Evolutionary conservation across 257 asterid species (phyloP).

Genomic region (Solanum corneliomulleri): DNA sequence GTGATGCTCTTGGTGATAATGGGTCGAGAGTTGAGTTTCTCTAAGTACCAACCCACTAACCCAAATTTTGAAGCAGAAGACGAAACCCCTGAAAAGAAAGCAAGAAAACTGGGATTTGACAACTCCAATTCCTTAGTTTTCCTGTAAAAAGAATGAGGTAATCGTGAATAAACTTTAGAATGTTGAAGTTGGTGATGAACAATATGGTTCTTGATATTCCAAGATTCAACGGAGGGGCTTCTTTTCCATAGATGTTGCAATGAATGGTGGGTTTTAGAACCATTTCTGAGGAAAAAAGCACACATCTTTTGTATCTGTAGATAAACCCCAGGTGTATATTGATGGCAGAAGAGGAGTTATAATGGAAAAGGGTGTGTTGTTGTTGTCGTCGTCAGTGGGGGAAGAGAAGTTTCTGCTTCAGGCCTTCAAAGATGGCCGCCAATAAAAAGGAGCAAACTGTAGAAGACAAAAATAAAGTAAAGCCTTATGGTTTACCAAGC

Average conservation of each 20-base stretch:
- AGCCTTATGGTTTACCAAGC: not conserved
- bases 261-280: not conserved
- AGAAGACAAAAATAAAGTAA: not conserved
- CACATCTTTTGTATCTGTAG: not conserved
- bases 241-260: not conserved
- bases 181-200: conserved; percentile 17
- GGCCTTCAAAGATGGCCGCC: not conserved
- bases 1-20: conserved; percentile 69
- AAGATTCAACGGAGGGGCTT: not conserved
- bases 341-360: not conserved
- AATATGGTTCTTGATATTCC: conserved; percentile 1
- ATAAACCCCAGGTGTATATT: not conserved
- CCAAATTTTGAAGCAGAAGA: conserved; percentile 27
- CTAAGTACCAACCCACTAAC: conserved; percentile 60
- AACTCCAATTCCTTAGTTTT: conserved; percentile 18
- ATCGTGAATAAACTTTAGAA: conserved; percentile 21
- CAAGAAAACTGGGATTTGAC: conserved; percentile 5
- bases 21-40: conserved; percentile 48
- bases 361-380: not conserved
- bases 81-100: conserved; percentile 11
- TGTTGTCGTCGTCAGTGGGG: not conserved
- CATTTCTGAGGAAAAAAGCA: not conserved
- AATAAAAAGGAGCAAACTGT: not conserved
- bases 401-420: not conserved
- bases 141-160: conserved; percentile 8